Evolutionary conservation across 2,329 filamentous ascomycete genomes (phyloP).

Genomic region (Calonectria henricotiae): DNA sequence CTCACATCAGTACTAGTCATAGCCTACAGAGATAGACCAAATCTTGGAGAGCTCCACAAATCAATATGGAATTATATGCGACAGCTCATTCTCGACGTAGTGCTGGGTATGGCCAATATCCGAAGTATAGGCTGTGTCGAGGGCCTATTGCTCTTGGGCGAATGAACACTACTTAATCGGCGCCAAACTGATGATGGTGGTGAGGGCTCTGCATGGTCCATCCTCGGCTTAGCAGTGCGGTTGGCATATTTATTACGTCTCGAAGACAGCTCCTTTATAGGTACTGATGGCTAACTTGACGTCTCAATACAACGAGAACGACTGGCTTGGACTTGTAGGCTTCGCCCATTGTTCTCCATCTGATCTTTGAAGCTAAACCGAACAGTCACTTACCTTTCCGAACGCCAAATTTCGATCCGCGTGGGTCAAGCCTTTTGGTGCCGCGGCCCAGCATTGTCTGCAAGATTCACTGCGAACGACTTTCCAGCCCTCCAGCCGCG

Average conservation of each 20-base stretch:
- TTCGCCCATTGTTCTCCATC: no score
- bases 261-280: slow-evolving; percentile 30
- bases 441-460: slow-evolving; percentile 36
- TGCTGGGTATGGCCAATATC: slow-evolving; percentile 27
- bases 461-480: slow-evolving; percentile 35
- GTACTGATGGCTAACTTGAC: slow-evolving; percentile 19
- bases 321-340: slow-evolving; percentile 26
- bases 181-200: slow-evolving; percentile 30
- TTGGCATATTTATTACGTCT: slow-evolving; percentile 28
- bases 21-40: slow-evolving; percentile 34
- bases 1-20: slow-evolving; percentile 34
- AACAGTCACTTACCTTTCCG: slow-evolving; percentile 26
- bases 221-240: slow-evolving; percentile 27
- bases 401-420: slow-evolving; percentile 30
- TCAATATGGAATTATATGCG: slow-evolving; percentile 34
- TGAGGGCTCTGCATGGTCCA: slow-evolving; percentile 36
- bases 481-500: slow-evolving; percentile 35
- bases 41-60: slow-evolving; percentile 30
- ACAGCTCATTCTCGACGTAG: slow-evolving; percentile 31
- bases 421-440: slow-evolving; percentile 41
- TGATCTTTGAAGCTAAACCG: not conserved
- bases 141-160: slow-evolving; percentile 33
- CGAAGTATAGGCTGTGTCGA: slow-evolving; percentile 35
- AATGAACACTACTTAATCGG: slow-evolving; percentile 38
- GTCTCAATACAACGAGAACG: slow-evolving; percentile 25